phyloP scores from a whole-genome alignment of 2,329 filamentous ascomycete species.

The Phaeosphaeriaceae sp. region DNA sequence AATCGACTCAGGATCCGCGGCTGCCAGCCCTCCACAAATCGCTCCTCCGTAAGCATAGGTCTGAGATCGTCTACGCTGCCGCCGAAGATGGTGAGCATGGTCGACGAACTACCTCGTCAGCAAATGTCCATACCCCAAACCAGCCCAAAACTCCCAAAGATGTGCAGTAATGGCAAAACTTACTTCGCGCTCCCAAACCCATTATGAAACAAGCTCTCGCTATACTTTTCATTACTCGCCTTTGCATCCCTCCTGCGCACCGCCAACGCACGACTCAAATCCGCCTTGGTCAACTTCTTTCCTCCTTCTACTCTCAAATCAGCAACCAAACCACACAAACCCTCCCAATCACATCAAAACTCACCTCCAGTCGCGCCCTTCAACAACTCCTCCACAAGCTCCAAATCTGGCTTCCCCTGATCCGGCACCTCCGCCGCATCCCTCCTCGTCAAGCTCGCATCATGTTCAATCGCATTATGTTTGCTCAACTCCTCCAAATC shows the following conservation, averaged over 20 bases:
- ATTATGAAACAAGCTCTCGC: slow-evolving; percentile 47
- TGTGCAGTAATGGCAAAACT: slow-evolving; percentile 5
- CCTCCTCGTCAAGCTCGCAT: slow-evolving; percentile 39
- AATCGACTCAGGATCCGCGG: slow-evolving; percentile 47
- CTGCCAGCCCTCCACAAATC: slow-evolving; percentile 52
- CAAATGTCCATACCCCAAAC: background rate
- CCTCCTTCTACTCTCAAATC: slow-evolving; percentile 28
- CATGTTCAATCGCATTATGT: slow-evolving; percentile 46
- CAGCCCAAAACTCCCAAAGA: background rate
- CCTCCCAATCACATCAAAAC: background rate
- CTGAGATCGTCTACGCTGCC: slow-evolving; percentile 47
- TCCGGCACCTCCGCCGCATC: slow-evolving; percentile 45
- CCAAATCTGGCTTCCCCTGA: slow-evolving; percentile 47
- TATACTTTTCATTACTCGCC: slow-evolving; percentile 46
- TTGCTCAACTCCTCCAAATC: slow-evolving; percentile 40
- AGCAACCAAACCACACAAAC: too few relatives aligned
- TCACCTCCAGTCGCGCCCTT: slow-evolving; percentile 41
- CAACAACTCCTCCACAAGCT: slow-evolving; percentile 45
- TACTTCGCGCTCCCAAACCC: slow-evolving; percentile 52
- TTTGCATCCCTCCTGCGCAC: slow-evolving; percentile 45
- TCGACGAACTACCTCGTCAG: slow-evolving; percentile 44
- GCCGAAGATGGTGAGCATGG: slow-evolving; percentile 53
- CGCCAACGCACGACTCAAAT: slow-evolving; percentile 44
- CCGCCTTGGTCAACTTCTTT: slow-evolving; percentile 43
- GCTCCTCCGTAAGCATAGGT: slow-evolving; percentile 51